Percentiles rank a stretch among this genome's conserved stretches.
phyloP scores from a whole-genome alignment of 306 rosid species.

The Pyrus communis region DNA sequence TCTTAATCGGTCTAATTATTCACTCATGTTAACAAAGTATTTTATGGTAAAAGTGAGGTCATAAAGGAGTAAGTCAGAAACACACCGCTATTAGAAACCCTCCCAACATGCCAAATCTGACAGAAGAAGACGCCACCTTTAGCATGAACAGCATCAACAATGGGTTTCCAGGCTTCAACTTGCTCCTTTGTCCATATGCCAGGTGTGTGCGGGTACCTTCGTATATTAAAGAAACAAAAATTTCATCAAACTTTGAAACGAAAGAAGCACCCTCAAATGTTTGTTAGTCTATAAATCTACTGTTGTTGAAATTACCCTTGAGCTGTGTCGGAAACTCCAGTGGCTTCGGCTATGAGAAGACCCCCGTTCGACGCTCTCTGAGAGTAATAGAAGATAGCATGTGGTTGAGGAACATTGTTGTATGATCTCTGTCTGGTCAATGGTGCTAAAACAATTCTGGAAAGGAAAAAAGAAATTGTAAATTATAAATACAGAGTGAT shows the following conservation, averaged over 20 bases:
- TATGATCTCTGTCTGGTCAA: conserved; percentile 25
- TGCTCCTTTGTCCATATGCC: conserved; percentile 53
- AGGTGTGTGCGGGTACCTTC: conserved; percentile 26
- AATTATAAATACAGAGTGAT: conserved; percentile 12
- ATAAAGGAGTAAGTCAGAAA: background rate
- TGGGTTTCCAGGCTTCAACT: conserved; percentile 48
- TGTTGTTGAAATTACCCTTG: conserved; percentile 29
- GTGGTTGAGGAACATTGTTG: conserved; percentile 41
- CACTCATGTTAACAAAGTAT: background rate
- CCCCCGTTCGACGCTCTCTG: background rate
- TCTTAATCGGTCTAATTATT: background rate
- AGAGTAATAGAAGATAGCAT: conserved; percentile 40
- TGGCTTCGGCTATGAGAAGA: conserved; percentile 24
- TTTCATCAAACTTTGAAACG: background rate
- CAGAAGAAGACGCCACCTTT: conserved; percentile 42
- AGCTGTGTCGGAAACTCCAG: conserved; percentile 40
- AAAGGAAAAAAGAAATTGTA: no score
- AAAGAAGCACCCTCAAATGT: background rate
- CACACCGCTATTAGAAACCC: conserved; percentile 29
- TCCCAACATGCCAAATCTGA: conserved; percentile 39
- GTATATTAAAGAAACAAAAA: background rate
- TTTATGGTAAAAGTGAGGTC: no score
- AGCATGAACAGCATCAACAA: conserved; percentile 41
- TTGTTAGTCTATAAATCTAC: background rate
- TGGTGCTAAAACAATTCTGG: conserved; percentile 36